Base-by-base conservation (phyloP, 2,329 filamentous ascomycete species). In the Camptophora hylomeconis region DNA sequence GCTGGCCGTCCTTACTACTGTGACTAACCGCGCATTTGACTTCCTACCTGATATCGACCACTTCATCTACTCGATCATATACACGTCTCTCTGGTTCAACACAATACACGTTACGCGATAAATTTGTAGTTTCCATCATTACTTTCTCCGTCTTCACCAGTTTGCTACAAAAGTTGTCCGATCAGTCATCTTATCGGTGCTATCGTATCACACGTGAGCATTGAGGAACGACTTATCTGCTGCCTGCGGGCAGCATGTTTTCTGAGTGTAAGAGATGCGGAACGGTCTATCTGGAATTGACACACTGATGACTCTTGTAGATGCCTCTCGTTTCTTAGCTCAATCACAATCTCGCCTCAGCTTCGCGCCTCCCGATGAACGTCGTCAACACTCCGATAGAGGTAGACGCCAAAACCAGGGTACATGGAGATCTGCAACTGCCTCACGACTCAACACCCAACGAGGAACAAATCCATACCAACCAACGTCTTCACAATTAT, bases 281-380 rank as follows among this genome's bases (percentile, higher is more conserved):
- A 26, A 24, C 38, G 30, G 34, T 21, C 22, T 13, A 32, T 43
- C 48, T 52, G 54, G 55, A 52, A 56, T 60, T 57, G 11, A 20
- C 26, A 20, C 21, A 11, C 60, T 52, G 57, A 41, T 54, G 35
- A 45, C 36, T 42, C 33, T 42, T 39, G 38, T 28, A 94, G 89
- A 95, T 76, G 89, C 89, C 48, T 95, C 87, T 44, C 79, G 78
- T 45, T 98, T 98, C 55, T 74, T 98, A 47, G 82, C 86, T 37
- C 89, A 95, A 70, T 94, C 86, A 43, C 86, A 93, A 64, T 92
- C 86, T 37, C 78, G 83, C 39, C 65, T 95, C 47, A 82, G 79
- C 43, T 74, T 84, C 58, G 71, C 78, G 51, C 57, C 69, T 36
- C 72, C 72, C 32, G 54, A 60, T 28, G 51, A 59, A 48, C 63